phyloP scores from a whole-genome alignment of 805 yeast species.

The Candida easanensis region DNA sequence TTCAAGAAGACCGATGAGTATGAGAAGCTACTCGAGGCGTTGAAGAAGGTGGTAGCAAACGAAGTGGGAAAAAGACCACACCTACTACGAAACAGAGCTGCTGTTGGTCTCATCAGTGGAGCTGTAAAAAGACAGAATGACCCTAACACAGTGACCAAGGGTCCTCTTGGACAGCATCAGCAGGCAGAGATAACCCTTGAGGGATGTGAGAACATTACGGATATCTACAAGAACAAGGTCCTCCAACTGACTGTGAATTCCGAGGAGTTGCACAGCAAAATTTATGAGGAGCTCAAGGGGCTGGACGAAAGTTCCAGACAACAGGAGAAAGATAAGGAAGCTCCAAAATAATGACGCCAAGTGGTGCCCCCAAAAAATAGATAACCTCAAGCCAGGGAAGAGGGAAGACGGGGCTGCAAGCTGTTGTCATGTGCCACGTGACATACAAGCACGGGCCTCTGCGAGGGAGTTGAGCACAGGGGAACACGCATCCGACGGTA shows the following conservation, averaged over 20 bases:
- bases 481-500: too few relatives aligned
- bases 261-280: conserved; percentile 11
- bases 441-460: too few relatives aligned
- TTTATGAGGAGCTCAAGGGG: conserved; percentile 8
- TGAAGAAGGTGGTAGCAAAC: conserved; percentile 14
- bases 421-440: too few relatives aligned
- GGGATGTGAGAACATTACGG: conserved; percentile 3
- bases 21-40: conserved; percentile 12
- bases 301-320: conserved; percentile 5
- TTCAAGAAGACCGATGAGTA: conserved; percentile 20
- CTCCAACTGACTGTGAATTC: conserved; percentile 16
- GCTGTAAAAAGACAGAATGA: conserved; percentile 12
- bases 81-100: conserved; percentile 22
- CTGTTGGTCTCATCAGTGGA: conserved; percentile 25
- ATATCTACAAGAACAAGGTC: conserved; percentile 21
- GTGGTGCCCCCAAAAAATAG: too few relatives aligned
- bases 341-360: too few relatives aligned
- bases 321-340: not conserved
- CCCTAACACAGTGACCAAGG: not conserved
- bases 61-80: conserved; percentile 23
- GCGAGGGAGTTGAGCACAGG: too few relatives aligned
- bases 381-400: too few relatives aligned
- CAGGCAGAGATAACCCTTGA: not conserved
- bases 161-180: too few relatives aligned
- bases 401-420: too few relatives aligned